These are phyloP conservation scores for Zygotorulaspora mrakii DNA, from an alignment of 1,139 yeast genomes.

Conservation along the genomic window DNA sequence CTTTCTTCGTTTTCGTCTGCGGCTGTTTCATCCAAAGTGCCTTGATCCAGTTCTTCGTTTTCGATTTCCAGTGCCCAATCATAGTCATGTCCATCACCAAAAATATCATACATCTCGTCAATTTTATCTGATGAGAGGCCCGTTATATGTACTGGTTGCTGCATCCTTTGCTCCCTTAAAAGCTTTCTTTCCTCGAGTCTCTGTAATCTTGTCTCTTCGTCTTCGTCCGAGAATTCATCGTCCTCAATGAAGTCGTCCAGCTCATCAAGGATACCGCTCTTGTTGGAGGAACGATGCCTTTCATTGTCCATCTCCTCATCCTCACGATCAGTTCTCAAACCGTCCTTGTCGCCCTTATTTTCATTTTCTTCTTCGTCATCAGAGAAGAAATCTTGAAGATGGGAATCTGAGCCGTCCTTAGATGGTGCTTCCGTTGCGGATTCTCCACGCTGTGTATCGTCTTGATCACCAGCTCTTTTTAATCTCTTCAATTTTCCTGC, in stretches of 20 bases:
- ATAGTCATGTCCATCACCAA: slow-evolving; percentile 96
- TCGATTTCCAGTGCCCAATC: slow-evolving; percentile 97
- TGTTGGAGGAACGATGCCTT: slow-evolving; percentile 15
- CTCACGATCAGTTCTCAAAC: slow-evolving; percentile 33
- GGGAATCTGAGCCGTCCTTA: slow-evolving; percentile 34
- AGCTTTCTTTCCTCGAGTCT: slow-evolving; percentile 39
- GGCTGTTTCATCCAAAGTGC: slow-evolving; percentile 39
- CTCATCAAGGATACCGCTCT: slow-evolving; percentile 55
- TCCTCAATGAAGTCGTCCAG: slow-evolving; percentile 97
- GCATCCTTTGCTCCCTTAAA: slow-evolving; percentile 38
- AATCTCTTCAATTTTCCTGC: slow-evolving; percentile 70
- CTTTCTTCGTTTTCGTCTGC: slow-evolving; percentile 50
- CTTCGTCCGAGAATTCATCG: slow-evolving; percentile 92
- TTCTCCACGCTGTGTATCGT: slow-evolving; percentile 39
- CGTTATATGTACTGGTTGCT: slow-evolving; percentile 57
- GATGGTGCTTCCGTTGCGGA: slow-evolving; percentile 14
- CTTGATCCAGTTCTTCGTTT: slow-evolving; percentile 50
- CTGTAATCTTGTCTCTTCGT: slow-evolving; percentile 53
- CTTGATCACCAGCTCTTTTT: slow-evolving; percentile 59
- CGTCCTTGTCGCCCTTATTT: slow-evolving; percentile 32
- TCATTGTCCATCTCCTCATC: slow-evolving; percentile 30
- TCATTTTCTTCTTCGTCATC: slow-evolving; percentile 66
- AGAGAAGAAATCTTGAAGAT: slow-evolving; percentile 75
- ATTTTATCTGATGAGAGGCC: slow-evolving; percentile 89
- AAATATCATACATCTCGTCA: slow-evolving; percentile 89